Evolutionary conservation across 2,329 filamentous ascomycete genomes (phyloP), one percentile per base, ranked within the genome.

Genomic region (Chaetomiaceae sp.): DNA sequence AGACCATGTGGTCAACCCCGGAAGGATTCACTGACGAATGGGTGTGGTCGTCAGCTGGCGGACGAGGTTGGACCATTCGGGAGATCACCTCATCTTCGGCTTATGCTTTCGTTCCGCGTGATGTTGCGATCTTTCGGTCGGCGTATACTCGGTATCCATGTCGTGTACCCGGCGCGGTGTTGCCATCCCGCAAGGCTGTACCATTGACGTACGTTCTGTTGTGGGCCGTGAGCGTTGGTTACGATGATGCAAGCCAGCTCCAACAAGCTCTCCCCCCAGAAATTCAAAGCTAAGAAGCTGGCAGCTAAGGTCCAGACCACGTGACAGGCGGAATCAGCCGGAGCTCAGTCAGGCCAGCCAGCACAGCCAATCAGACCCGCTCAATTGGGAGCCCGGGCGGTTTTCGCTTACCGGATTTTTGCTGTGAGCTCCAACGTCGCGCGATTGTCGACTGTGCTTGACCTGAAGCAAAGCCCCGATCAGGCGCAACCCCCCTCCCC

Each of bases 351-450:
- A 9, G 38, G 42, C 30, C 20, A 3, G 26, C 24, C n/a, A 19
- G n/a, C 8, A 10, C 37, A 45, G 29, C 56, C 54, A 58, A 58
- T 58, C 53, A 53, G 38, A 35, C 15, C 35, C 32, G 3, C 11
- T 32, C 53, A 58, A 57, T 57, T 57, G 51, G 32, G 42, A 33
- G 48, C 43, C 91, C 91, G 41, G 86, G 80, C 34, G 95, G 96
- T 62, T 91, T 96, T 56, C 55, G 55, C 51, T 52, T 51, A 47
- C 54, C 56, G 52, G 56, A 57, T 53, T 56, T 65, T 63, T 62
- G 63, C 61, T 42, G 38, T 39, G 57, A 62, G 63, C 63, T 58
- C 53, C 55, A 58, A 58, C 56, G 56, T 58, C 54, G 55, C 51
- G 52, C 52, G 47, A 56, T 49, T 50, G 46, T 45, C 49, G 38